Conservation (phyloP, 768 basidiomycete genomes). For the Lentinula detonsa region DNA sequence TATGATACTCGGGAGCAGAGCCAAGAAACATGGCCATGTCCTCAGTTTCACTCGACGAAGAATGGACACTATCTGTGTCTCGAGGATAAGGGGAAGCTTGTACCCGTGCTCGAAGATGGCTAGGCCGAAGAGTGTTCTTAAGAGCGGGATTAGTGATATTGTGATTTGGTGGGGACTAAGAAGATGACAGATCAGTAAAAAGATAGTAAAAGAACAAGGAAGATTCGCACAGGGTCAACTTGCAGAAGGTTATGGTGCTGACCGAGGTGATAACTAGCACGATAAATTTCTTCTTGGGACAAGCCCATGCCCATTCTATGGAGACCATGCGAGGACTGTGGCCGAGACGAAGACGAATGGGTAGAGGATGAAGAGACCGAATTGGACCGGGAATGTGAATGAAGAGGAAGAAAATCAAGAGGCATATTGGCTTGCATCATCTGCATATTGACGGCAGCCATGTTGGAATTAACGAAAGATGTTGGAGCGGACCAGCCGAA, state of each 20-base stretch:
- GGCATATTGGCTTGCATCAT: conserved; percentile 62
- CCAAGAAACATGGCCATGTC: conserved; percentile 76
- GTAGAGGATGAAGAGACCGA: conserved; percentile 75
- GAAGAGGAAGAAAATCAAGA: conserved; percentile 65
- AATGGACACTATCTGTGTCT: conserved; percentile 81
- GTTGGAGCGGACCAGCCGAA: conserved; percentile 56
- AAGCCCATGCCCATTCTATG: conserved; percentile 47
- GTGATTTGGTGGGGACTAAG: conserved; percentile 69
- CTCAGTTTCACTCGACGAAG: conserved; percentile 85
- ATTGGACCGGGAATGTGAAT: conserved; percentile 68
- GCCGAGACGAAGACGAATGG: conserved; percentile 66
- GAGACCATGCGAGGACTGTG: conserved; percentile 70
- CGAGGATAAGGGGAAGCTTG: conserved; percentile 83
- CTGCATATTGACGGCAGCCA: conserved; percentile 74
- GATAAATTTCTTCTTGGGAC: conserved; percentile 65
- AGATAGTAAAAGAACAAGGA: conserved; percentile 12
- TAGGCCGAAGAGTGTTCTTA: conserved; percentile 70
- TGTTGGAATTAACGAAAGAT: conserved; percentile 24
- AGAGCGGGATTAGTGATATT: conserved; percentile 70
- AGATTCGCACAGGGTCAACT: conserved; percentile 35
- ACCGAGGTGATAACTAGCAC: conserved; percentile 52
- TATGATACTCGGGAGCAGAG: conserved; percentile 51
- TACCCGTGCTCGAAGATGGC: conserved; percentile 69
- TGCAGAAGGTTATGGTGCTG: conserved; percentile 38
- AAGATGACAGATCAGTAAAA: conserved; percentile 20